Percentiles rank a stretch among this genome's conserved stretches.
Conservation (phyloP, 768 basidiomycete genomes). For the Boletus eberwhitei region DNA sequence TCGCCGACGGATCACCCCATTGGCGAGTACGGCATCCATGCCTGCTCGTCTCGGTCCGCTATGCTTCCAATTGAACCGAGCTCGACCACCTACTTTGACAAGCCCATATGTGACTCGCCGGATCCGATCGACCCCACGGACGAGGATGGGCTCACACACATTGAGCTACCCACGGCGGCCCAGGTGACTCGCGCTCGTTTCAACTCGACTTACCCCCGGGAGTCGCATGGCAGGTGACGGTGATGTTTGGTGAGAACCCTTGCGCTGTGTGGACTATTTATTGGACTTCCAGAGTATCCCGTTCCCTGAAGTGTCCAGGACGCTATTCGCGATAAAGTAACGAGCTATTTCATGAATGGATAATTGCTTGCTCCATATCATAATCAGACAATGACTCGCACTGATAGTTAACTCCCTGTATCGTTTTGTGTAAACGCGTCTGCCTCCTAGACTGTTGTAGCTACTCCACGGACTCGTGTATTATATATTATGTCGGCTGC, state of each 20-base stretch:
- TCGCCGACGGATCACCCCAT: background rate
- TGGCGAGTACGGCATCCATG: background rate
- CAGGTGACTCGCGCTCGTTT: background rate
- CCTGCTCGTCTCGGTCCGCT: background rate
- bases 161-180: background rate
- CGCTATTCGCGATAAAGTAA: background rate
- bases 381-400: constrained; percentile 2
- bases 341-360: background rate
- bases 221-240: background rate
- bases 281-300: background rate
- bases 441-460: constrained; percentile 1
- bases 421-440: background rate
- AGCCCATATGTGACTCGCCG: constrained; percentile 24
- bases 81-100: constrained; percentile 4
- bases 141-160: background rate
- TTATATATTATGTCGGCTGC: background rate
- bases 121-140: constrained; percentile 8
- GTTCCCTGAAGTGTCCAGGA: background rate
- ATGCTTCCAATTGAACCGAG: background rate
- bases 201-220: background rate
- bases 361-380: background rate
- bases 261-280: background rate
- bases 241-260: background rate
- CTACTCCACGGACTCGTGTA: constrained; percentile 8
- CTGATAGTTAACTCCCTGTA: background rate